Evolutionary conservation across 1,284 basidiomycete genomes (phyloP).

Genomic region (Ganoderma sinense): DNA sequence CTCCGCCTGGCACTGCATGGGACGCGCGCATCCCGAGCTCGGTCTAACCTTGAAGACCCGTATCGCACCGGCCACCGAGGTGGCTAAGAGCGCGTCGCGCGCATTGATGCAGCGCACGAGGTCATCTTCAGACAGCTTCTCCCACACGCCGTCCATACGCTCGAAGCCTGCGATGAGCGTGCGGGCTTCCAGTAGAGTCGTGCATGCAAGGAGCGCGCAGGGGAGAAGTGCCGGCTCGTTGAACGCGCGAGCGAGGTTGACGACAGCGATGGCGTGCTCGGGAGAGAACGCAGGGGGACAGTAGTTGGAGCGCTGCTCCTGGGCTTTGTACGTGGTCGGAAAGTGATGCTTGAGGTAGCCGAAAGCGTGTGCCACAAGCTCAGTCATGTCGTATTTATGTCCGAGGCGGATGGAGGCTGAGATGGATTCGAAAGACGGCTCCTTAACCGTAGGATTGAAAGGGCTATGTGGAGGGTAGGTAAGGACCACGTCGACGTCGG

Average conservation of each 20-base stretch:
- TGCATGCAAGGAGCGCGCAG: background rate
- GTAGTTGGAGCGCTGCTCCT: background rate
- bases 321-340: background rate
- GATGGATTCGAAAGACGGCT: background rate
- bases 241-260: slow-evolving; percentile 18
- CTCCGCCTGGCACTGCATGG: background rate
- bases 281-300: background rate
- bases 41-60: no score
- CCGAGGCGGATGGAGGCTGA: slow-evolving; percentile 16
- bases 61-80: background rate
- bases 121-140: background rate
- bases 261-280: slow-evolving; percentile 14
- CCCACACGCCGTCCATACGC: no score
- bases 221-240: no score
- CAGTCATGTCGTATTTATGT: slow-evolving; percentile 18
- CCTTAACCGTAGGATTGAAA: background rate
- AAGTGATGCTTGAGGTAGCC: slow-evolving; percentile 2
- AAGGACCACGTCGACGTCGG: background rate
- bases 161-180: no score
- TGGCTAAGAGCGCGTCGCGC: background rate
- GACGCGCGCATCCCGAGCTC: background rate
- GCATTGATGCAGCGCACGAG: background rate
- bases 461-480: background rate
- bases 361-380: background rate
- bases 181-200: background rate